phyloP scores from a whole-genome alignment of 345 rosid genomes.

The Sisymbrium irio region DNA sequence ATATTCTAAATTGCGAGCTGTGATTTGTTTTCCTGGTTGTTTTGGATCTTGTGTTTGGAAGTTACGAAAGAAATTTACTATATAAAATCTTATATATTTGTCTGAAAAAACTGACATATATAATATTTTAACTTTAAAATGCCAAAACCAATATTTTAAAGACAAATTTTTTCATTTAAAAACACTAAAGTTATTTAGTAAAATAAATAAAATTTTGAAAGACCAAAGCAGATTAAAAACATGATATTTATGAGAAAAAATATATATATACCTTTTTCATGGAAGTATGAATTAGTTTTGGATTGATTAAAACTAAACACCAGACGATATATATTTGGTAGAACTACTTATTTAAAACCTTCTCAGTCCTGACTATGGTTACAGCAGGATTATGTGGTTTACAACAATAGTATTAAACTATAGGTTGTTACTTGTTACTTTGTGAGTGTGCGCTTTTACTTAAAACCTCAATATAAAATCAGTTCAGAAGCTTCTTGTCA shows the following conservation, averaged over 20 bases:
- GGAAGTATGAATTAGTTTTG: background rate
- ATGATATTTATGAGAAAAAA: background rate
- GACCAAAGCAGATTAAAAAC: background rate
- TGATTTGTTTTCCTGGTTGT: background rate
- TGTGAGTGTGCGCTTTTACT: background rate
- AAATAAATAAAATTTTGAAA: background rate
- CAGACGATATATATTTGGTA: background rate
- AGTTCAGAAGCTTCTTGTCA: background rate
- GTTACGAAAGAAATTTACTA: background rate
- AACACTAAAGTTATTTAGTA: background rate
- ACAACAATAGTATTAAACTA: background rate
- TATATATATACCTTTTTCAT: background rate
- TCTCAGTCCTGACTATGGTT: background rate
- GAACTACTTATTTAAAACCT: background rate
- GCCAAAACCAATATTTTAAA: background rate
- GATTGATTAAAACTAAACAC: background rate
- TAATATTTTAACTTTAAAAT: background rate
- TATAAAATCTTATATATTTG: background rate
- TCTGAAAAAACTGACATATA: background rate
- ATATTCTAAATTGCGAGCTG: background rate
- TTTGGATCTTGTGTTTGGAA: background rate
- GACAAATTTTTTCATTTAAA: background rate
- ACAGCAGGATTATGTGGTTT: background rate
- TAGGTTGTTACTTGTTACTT: background rate
- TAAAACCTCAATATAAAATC: too few species aligned